Evolutionary conservation across 1,284 basidiomycete species (phyloP).

Genomic region (Salmacisia buchloeana): DNA sequence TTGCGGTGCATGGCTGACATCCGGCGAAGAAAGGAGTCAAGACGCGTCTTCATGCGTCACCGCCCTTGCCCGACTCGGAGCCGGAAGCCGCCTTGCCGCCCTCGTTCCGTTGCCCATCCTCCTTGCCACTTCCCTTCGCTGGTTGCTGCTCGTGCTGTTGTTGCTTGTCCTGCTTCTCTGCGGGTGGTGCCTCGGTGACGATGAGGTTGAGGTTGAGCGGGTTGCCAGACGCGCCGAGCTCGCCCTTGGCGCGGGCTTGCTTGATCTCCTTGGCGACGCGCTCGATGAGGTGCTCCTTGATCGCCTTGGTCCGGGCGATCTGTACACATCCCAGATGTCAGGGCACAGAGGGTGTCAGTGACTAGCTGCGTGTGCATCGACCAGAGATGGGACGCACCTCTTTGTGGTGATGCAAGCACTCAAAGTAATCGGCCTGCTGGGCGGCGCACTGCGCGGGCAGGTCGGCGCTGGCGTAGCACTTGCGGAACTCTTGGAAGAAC

Average conservation of each 20-base stretch:
- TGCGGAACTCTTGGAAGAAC: constrained; percentile 70
- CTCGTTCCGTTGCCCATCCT: too few species aligned
- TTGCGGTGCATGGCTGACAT: too few species aligned
- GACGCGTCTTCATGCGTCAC: too few species aligned
- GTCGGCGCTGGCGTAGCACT: constrained; percentile 85
- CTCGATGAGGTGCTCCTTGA: constrained; percentile 41
- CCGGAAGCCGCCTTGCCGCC: too few species aligned
- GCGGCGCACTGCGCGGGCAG: constrained; percentile 66
- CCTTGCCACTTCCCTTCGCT: background rate
- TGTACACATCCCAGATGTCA: constrained; percentile 2
- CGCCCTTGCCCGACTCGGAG: too few species aligned
- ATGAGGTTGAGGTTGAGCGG: constrained; percentile 37
- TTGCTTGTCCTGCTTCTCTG: too few species aligned
- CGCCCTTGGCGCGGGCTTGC: constrained; percentile 33
- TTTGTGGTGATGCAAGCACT: constrained; percentile 85
- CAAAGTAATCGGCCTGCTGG: constrained; percentile 81
- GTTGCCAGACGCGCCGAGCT: constrained; percentile 33
- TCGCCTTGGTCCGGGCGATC: constrained; percentile 37
- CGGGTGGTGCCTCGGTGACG: background rate
- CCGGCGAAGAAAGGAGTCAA: too few species aligned
- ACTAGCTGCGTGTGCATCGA: too few species aligned
- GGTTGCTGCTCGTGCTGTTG: background rate
- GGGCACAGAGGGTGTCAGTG: background rate
- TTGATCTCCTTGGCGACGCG: constrained; percentile 33
- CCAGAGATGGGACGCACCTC: constrained; percentile 61